Evolutionary conservation across 805 yeast genomes (phyloP).

Genomic region (Teunomyces pallodes): DNA sequence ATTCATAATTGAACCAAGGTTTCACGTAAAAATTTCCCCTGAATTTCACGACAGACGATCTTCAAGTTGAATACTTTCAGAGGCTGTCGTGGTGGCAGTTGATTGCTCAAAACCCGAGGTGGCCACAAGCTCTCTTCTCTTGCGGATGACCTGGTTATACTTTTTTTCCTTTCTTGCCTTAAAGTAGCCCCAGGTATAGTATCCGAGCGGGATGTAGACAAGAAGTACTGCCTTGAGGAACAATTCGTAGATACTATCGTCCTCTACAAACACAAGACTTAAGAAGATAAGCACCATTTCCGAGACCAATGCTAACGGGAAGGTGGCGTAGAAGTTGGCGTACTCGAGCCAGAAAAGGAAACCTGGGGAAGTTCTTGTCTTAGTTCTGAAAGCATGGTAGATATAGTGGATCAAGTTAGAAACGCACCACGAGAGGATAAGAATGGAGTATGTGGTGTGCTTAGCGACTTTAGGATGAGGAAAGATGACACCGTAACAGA

Average conservation of each 20-base stretch:
- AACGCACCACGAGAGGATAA: slow-evolving; percentile 37
- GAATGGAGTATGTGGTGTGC: slow-evolving; percentile 39
- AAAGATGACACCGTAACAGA: slow-evolving; percentile 41
- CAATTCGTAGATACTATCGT: slow-evolving; percentile 20
- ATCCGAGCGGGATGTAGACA: slow-evolving; percentile 35
- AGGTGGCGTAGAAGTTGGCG: slow-evolving; percentile 31
- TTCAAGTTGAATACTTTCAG: background rate
- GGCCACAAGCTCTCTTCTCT: background rate
- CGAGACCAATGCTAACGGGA: slow-evolving; percentile 30
- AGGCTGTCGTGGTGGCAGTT: slow-evolving; percentile 8
- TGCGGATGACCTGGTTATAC: slow-evolving; percentile 18
- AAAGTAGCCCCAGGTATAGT: slow-evolving; percentile 33
- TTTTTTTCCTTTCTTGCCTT: slow-evolving; percentile 15
- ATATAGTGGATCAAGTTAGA: slow-evolving; percentile 30
- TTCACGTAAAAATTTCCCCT: no score
- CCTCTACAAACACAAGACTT: slow-evolving; percentile 30
- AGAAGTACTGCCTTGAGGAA: slow-evolving; percentile 25
- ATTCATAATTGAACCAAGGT: background rate
- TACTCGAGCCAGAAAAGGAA: slow-evolving; percentile 37
- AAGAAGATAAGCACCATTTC: slow-evolving; percentile 37
- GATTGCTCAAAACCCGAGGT: slow-evolving; percentile 11
- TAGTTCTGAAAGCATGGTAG: slow-evolving; percentile 33
- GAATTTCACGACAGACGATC: background rate
- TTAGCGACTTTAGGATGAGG: slow-evolving; percentile 42
- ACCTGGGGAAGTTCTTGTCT: slow-evolving; percentile 34